phyloP scores from a whole-genome alignment of 164 flowering plant species.

The Sedum album region DNA sequence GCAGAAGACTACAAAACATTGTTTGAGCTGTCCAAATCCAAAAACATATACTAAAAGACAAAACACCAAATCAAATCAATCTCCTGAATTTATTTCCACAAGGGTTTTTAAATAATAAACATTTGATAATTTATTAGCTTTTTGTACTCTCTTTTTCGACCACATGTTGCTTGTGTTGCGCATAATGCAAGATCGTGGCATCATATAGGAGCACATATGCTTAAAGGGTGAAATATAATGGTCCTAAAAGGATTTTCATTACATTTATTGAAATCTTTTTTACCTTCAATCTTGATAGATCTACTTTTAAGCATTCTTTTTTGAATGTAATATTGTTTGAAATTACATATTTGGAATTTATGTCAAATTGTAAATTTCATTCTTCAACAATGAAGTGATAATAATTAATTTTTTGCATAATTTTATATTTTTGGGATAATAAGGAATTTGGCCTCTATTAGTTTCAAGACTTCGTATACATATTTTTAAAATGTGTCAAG shows the following conservation, averaged over 20 bases:
- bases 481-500: too few species aligned
- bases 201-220: neutral
- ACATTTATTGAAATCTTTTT: too few species aligned
- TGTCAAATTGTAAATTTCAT: too few species aligned
- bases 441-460: too few species aligned
- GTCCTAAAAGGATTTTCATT: neutral
- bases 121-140: neutral
- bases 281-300: neutral
- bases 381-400: too few species aligned
- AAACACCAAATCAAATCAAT: neutral
- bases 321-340: too few species aligned
- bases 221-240: neutral
- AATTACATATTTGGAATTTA: too few species aligned
- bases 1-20: neutral
- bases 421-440: too few species aligned
- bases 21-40: constrained; percentile 7
- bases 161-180: neutral
- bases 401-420: too few species aligned
- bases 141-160: neutral
- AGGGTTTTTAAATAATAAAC: neutral
- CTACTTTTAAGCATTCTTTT: too few species aligned
- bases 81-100: neutral
- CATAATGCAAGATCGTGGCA: constrained; percentile 1
- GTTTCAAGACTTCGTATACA: too few species aligned
- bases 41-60: constrained; percentile 1